A percentile compares a stretch with the other conserved stretches of the same genome.
Conservation (phyloP, 2,329 filamentous ascomycete genomes). For the Cryphonectria carpinicola region DNA sequence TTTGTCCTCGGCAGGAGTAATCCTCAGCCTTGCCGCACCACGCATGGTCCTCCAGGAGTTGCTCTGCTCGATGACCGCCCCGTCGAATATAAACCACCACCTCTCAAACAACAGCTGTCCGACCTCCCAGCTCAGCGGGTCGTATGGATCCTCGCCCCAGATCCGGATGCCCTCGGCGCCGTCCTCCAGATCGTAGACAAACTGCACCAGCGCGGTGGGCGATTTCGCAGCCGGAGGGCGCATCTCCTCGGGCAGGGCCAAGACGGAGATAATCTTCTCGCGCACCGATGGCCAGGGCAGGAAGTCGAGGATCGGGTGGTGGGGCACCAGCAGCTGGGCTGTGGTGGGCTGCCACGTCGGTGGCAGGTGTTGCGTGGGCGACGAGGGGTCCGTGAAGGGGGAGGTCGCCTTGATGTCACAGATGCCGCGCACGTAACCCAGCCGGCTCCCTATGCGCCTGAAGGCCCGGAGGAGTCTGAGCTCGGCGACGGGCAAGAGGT, state of each 20-base stretch:
- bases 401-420: slow-evolving; percentile 53
- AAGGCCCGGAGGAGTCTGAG: slow-evolving; percentile 53
- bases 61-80: slow-evolving; percentile 55
- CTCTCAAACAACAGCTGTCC: slow-evolving; percentile 60
- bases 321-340: slow-evolving; percentile 45
- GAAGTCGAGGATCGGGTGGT: slow-evolving; percentile 62
- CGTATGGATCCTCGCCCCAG: slow-evolving; percentile 52
- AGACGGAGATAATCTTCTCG: slow-evolving; percentile 55
- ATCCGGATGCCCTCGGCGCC: slow-evolving; percentile 42
- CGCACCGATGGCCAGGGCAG: slow-evolving; percentile 61
- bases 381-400: slow-evolving; percentile 45
- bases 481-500: slow-evolving; percentile 51
- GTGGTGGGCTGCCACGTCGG: slow-evolving; percentile 50
- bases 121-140: slow-evolving; percentile 57
- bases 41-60: slow-evolving; percentile 54
- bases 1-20: not conserved
- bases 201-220: slow-evolving; percentile 47
- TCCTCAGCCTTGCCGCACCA: slow-evolving; percentile 40
- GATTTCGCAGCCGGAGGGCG: slow-evolving; percentile 44
- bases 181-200: slow-evolving; percentile 63
- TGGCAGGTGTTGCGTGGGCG: slow-evolving; percentile 46
- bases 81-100: slow-evolving; percentile 66
- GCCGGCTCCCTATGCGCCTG: slow-evolving; percentile 50
- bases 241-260: slow-evolving; percentile 51
- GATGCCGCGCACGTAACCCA: slow-evolving; percentile 39